Conservation (phyloP, 2,329 filamentous ascomycete species). For the Colletotrichum aenigma region DNA sequence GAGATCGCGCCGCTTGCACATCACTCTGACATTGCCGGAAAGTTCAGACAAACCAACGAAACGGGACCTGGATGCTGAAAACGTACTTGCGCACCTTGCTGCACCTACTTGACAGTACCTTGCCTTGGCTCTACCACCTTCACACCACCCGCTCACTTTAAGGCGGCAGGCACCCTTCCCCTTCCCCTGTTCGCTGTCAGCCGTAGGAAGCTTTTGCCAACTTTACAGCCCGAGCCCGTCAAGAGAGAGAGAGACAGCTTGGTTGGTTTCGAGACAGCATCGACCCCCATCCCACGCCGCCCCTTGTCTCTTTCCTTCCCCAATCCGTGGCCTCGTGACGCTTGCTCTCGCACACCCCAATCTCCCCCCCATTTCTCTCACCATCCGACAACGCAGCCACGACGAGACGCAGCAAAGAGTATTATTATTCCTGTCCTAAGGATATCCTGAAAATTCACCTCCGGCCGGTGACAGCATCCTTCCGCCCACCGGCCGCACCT, state of each 20-base stretch:
- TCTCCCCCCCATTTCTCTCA: conserved; percentile 18
- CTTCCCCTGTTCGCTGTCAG: not conserved
- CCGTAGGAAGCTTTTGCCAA: not conserved
- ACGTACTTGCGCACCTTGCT: not conserved
- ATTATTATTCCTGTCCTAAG: not conserved
- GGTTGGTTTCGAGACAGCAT: conserved; percentile 8
- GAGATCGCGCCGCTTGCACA: not conserved
- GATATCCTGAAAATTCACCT: not conserved
- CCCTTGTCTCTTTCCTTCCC: conserved; percentile 12
- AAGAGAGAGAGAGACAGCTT: not conserved
- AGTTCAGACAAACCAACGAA: not conserved
- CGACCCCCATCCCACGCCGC: conserved; percentile 9
- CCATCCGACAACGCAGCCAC: not conserved
- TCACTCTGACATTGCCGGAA: not conserved
- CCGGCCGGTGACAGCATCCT: not conserved
- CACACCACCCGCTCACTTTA: not conserved
- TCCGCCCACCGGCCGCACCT: not conserved
- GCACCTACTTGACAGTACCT: not conserved
- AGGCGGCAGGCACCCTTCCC: not conserved
- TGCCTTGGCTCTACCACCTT: not conserved
- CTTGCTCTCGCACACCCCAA: conserved; percentile 1
- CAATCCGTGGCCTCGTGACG: conserved; percentile 13
- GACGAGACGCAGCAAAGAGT: not conserved
- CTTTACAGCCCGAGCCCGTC: not conserved
- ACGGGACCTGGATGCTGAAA: not conserved